A percentile compares a stretch with the other conserved stretches of the same genome.
Evolutionary conservation across 2,329 filamentous ascomycete species (phyloP).

Genomic region (Trichophyton schoenleinii): DNA sequence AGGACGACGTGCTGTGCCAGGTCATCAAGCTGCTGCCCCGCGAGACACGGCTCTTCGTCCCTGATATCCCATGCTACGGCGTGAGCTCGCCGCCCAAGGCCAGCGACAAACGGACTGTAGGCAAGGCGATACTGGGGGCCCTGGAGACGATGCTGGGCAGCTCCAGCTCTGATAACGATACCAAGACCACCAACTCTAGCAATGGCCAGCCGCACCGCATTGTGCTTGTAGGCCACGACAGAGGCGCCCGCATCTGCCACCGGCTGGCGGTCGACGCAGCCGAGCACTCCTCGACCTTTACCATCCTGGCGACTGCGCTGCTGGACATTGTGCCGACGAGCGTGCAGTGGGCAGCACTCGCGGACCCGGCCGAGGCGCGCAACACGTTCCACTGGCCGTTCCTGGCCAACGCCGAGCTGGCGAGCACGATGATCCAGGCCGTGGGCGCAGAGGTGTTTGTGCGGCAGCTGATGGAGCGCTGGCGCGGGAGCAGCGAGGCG

Average conservation of each 20-base stretch:
- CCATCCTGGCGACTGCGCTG: conserved; percentile 30
- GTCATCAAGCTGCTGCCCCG: conserved; percentile 28
- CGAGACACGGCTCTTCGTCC: conserved; percentile 35
- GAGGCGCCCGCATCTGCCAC: conserved; percentile 39
- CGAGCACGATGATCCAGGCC: conserved; percentile 32
- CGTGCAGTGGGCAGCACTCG: conserved; percentile 34
- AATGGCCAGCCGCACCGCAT: conserved; percentile 15
- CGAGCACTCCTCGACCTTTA: conserved; percentile 19
- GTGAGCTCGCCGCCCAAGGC: conserved; percentile 25
- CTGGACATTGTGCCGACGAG: conserved; percentile 41
- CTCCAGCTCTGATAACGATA: background rate
- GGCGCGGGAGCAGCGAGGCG: conserved; percentile 16
- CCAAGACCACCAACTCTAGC: background rate
- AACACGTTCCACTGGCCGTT: conserved; percentile 42
- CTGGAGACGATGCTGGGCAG: conserved; percentile 4
- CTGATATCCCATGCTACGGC: conserved; percentile 39
- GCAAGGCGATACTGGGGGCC: conserved; percentile 11
- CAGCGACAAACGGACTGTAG: conserved; percentile 11
- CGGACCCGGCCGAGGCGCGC: conserved; percentile 24
- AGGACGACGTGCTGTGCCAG: background rate
- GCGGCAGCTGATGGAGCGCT: conserved; percentile 22
- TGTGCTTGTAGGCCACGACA: conserved; percentile 40
- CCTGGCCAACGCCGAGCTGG: conserved; percentile 35
- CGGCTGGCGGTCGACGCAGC: conserved; percentile 35
- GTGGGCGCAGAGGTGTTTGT: conserved; percentile 33